Percentiles rank a stretch among this genome's conserved stretches.
phyloP scores from a whole-genome alignment of 2,329 filamentous ascomycete species.

The Botryotinia calthae region DNA sequence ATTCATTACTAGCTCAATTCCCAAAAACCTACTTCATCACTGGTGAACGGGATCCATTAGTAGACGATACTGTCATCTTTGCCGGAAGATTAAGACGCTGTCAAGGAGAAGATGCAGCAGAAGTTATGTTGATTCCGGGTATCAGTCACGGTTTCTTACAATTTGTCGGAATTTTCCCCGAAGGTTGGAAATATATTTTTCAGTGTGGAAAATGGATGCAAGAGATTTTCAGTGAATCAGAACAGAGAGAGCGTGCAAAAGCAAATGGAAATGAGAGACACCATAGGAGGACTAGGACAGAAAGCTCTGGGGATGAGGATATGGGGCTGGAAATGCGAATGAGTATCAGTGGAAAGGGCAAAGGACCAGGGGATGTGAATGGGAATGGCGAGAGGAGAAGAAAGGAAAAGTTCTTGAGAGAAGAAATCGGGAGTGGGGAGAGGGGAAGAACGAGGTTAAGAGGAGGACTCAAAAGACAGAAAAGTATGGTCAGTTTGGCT shows the following conservation, averaged over 20 bases:
- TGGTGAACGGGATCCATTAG: conserved; percentile 89
- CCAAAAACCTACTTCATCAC: conserved; percentile 94
- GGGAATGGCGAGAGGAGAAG: conserved; percentile 24
- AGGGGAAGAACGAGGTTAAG: conserved; percentile 44
- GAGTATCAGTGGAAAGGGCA: conserved; percentile 38
- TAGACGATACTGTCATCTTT: conserved; percentile 96
- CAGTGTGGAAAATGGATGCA: conserved; percentile 79
- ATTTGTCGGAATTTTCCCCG: conserved; percentile 83
- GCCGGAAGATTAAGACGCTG: conserved; percentile 84
- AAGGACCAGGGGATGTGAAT: conserved; percentile 13
- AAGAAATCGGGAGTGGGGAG: conserved; percentile 37
- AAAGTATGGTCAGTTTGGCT: conserved; percentile 51
- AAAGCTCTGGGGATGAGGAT: conserved; percentile 67
- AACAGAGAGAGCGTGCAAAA: conserved; percentile 40
- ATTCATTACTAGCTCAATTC: conserved; percentile 77
- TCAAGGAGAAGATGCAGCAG: conserved; percentile 70
- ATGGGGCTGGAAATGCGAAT: conserved; percentile 77
- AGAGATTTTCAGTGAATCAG: conserved; percentile 63
- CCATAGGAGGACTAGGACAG: conserved; percentile 29
- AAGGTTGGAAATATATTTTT: conserved; percentile 84
- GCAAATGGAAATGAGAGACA: conserved; percentile 21
- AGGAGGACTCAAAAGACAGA: conserved; percentile 42
- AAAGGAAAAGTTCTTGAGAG: conserved; percentile 40
- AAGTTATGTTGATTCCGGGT: conserved; percentile 82
- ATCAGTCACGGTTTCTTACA: conserved; percentile 93